Evolutionary conservation across 2,329 filamentous ascomycete genomes (phyloP), one percentile per base, ranked within the genome.

Genomic region (Aspergillus alliaceus): DNA sequence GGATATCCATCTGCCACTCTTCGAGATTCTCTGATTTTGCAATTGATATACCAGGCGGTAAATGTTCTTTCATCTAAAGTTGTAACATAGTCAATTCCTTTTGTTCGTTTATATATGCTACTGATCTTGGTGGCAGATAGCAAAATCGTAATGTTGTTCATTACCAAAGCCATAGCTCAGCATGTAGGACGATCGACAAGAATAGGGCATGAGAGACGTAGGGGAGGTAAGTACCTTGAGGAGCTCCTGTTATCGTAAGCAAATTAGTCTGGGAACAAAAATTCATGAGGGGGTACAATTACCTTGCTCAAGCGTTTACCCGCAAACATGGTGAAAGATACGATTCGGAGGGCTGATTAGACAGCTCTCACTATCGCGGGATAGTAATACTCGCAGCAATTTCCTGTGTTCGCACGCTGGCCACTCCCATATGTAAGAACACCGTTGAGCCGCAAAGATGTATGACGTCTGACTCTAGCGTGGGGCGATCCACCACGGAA

Each of bases 1-100:
- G 80, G 53, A 99, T 96, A 72, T 99, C 96, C 77, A 98, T 87
- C 51, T 88, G 81, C 96, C 95, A 99, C 78, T 95, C 89, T 69
- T 91, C 84, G 52, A 96, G 87, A 72, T 92, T 88, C 47, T 96
- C 90, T 56, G 91, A 87, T 48, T 87, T 85, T 58, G 96, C 86
- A 49, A 98, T 85, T 49, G 84, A 82, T 74, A 99, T 96, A 60
- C 86, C 86, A 0, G 84, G 84, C 3, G 86, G 84, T 6, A 86
- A 77, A 64, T 81, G 79, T 47, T 80, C 78, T 68, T 86, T 78
- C 70, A 86, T 79, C 82, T 86, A 42, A 15, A 20, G n/a, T 15
- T 14, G 31, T 35, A 9, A 22, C 22, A 44, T 5, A 11, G 40
- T 44, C 14, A 44, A 29, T 44, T 44, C 24, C 14, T 9, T n/a